These are phyloP conservation scores for Teunomyces tritomae DNA, from an alignment of 805 yeast genomes.

Conservation along the genomic window DNA sequence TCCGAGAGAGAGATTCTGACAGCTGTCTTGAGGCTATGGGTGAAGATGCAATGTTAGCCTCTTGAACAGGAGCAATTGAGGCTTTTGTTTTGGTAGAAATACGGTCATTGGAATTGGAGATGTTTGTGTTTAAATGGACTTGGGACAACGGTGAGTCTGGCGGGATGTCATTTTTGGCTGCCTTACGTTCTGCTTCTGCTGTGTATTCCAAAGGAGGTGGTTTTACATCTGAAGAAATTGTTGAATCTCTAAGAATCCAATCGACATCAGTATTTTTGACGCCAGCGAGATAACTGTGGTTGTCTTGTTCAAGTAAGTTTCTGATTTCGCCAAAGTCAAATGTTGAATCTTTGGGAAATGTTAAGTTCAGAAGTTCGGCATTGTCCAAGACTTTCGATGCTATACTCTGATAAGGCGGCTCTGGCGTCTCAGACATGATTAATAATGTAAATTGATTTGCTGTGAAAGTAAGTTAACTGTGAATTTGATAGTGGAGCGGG, in stretches of 20 bases:
- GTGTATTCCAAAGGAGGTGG: neutral
- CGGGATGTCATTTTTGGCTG: neutral
- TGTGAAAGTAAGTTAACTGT: no score
- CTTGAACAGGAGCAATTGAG: constrained; percentile 26
- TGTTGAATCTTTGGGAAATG: neutral
- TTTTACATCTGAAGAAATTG: constrained; percentile 3
- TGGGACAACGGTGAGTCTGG: neutral
- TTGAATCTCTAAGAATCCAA: constrained; percentile 48
- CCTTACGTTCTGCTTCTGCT: neutral
- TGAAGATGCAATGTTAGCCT: constrained; percentile 14
- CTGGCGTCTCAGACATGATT: constrained; percentile 1
- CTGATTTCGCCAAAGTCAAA: constrained; percentile 21
- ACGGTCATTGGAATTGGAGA: constrained; percentile 34
- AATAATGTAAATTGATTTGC: no score
- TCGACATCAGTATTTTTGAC: constrained; percentile 46
- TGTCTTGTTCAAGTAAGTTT: constrained; percentile 22
- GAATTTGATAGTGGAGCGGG: no score
- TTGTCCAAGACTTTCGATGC: neutral
- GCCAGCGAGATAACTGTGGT: constrained; percentile 21
- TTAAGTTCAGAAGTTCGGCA: neutral
- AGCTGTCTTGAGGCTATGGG: neutral
- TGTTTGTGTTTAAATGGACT: constrained; percentile 22
- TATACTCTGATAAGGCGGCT: neutral
- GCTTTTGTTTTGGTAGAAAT: constrained; percentile 32
- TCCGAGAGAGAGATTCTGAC: constrained; percentile 8